Conservation (phyloP, 805 yeast species). For the Sugiyamaella valdiviana region DNA sequence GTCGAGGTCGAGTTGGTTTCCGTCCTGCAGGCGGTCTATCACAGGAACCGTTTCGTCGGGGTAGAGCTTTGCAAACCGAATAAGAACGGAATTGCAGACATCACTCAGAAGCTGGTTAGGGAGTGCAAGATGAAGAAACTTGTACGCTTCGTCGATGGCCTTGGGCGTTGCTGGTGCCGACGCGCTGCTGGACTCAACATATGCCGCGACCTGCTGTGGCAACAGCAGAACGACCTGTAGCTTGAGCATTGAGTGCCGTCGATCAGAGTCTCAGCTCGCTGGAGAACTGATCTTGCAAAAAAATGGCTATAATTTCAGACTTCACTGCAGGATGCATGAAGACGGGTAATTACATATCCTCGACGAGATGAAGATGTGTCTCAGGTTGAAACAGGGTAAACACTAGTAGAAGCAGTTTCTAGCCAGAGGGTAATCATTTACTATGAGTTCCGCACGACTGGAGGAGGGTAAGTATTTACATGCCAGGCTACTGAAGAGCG, state of each 20-base stretch:
- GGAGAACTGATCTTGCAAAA: no score
- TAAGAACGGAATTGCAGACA: conserved; percentile 49
- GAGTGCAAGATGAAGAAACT: conserved; percentile 60
- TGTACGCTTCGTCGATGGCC: conserved; percentile 33
- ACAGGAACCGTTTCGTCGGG: conserved; percentile 44
- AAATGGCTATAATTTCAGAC: no score
- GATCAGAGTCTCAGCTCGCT: not conserved
- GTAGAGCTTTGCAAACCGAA: conserved; percentile 55
- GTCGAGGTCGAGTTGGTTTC: conserved; percentile 65
- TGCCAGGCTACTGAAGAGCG: not conserved
- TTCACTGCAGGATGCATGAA: no score
- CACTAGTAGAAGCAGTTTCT: not conserved
- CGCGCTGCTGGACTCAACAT: conserved; percentile 13
- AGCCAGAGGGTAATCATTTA: not conserved
- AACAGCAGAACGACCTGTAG: conserved; percentile 42
- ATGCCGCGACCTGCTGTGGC: conserved; percentile 19
- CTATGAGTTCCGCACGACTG: not conserved
- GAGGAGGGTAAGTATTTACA: not conserved
- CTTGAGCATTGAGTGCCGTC: conserved; percentile 33
- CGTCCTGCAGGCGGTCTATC: conserved; percentile 61
- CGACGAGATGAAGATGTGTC: no score
- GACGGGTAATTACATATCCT: no score
- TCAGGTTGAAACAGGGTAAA: no score
- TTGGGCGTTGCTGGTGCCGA: conserved; percentile 17
- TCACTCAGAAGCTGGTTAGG: conserved; percentile 41